Conservation (phyloP, 768 basidiomycete species). For the Melanogaster broomeanus region DNA sequence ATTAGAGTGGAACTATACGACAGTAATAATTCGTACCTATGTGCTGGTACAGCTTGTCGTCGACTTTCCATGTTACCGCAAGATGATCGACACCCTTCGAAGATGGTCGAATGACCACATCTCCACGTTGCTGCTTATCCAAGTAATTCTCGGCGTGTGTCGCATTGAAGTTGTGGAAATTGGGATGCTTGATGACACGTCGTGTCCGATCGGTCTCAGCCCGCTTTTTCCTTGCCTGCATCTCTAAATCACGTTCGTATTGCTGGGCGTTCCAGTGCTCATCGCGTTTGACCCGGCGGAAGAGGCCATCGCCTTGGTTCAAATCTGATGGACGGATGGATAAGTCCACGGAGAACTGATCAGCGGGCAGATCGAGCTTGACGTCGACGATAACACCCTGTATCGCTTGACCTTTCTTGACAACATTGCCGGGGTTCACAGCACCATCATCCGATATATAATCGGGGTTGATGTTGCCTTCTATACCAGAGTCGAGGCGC, state of each 20-base stretch:
- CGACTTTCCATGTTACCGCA: conserved; percentile 99
- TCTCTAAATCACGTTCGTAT: conserved; percentile 66
- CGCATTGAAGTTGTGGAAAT: conserved; percentile 95
- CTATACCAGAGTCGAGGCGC: conserved; percentile 91
- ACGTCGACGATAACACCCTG: conserved; percentile 77
- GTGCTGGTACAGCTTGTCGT: conserved; percentile 93
- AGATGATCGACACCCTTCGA: conserved; percentile 93
- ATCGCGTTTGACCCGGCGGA: conserved; percentile 61
- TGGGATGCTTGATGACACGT: conserved; percentile 94
- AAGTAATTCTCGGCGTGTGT: conserved; percentile 87
- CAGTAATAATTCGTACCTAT: conserved; percentile 61
- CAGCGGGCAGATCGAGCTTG: conserved; percentile 59
- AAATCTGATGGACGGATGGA: conserved; percentile 70
- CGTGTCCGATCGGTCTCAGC: conserved; percentile 78
- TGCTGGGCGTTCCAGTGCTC: conserved; percentile 66
- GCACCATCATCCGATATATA: conserved; percentile 56
- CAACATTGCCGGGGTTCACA: conserved; percentile 44
- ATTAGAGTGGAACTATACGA: conserved; percentile 8
- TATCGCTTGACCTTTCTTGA: conserved; percentile 80
- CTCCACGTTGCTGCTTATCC: conserved; percentile 89
- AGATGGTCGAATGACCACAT: conserved; percentile 94
- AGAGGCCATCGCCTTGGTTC: conserved; percentile 58
- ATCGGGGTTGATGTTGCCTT: conserved; percentile 68
- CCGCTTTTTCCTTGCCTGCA: conserved; percentile 80
- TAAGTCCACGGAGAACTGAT: conserved; percentile 70